phyloP scores from a whole-genome alignment of 345 rosid species.

The Eutrema heterophyllum region DNA sequence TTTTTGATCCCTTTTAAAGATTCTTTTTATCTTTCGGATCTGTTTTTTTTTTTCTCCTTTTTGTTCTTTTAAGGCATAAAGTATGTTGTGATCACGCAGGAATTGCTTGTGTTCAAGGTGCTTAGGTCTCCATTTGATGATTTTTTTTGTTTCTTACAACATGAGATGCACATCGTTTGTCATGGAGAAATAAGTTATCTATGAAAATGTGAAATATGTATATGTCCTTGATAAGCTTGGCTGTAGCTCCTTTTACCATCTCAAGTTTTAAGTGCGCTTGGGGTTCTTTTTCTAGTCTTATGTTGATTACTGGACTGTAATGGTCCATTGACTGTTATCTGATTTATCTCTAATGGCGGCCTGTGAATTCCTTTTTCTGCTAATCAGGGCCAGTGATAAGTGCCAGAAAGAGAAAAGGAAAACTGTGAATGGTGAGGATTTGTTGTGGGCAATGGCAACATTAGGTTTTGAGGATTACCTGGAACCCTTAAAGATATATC shows the following conservation, averaged over 20 bases:
- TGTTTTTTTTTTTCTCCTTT: not conserved
- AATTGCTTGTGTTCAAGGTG: not conserved
- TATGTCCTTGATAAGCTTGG: not conserved
- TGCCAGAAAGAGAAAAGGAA: conserved; percentile 74
- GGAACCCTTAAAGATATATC: conserved; percentile 58
- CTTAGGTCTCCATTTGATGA: not conserved
- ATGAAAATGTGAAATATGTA: not conserved
- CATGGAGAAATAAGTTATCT: not conserved
- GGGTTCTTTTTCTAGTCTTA: not conserved
- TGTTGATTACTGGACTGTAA: not conserved
- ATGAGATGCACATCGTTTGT: not conserved
- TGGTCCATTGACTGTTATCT: not conserved
- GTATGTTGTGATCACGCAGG: not conserved
- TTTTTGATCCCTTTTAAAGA: not conserved
- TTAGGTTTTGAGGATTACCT: conserved; percentile 71
- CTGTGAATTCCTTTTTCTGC: not conserved
- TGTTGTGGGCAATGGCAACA: conserved; percentile 80
- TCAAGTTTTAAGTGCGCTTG: not conserved
- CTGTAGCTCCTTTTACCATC: not conserved
- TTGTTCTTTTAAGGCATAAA: not conserved
- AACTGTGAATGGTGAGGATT: conserved; percentile 74
- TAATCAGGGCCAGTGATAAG: conserved; percentile 64
- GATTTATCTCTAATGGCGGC: not conserved
- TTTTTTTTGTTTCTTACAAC: not conserved
- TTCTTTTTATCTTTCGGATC: not conserved